A percentile compares a stretch with the other conserved stretches of the same genome.
phyloP scores from a whole-genome alignment of 495 filamentous ascomycete species.

The Penicillium mononematosum region DNA sequence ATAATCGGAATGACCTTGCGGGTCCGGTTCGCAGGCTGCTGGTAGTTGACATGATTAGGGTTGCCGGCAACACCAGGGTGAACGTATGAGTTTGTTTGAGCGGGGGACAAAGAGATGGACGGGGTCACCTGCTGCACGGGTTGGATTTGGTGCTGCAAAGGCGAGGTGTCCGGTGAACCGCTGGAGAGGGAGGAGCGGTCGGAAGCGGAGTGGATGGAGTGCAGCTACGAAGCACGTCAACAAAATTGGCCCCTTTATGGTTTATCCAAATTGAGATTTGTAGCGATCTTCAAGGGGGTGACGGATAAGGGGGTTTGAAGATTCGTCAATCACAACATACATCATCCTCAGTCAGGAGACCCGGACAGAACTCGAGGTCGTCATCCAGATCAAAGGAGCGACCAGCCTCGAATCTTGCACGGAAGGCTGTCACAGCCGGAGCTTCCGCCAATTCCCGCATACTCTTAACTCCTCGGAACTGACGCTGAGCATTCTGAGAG shows the following conservation, averaged over 20 bases:
- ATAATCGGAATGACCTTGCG: conserved; percentile 98
- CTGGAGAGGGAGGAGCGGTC: conserved; percentile 93
- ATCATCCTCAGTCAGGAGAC: conserved; percentile 91
- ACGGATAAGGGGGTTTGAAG: background rate
- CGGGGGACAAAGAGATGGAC: conserved; percentile 75
- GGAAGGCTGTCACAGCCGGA: conserved; percentile 69
- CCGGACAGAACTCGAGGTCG: conserved; percentile 94
- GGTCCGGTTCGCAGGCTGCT: conserved; percentile 83
- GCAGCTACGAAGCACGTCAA: conserved; percentile 57
- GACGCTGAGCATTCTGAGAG: conserved; percentile 78
- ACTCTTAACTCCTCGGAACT: conserved; percentile 76
- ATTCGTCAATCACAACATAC: conserved; percentile 60
- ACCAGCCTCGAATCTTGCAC: conserved; percentile 82
- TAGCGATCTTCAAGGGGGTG: conserved; percentile 14
- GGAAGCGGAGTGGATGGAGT: conserved; percentile 83
- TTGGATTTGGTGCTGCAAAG: conserved; percentile 74
- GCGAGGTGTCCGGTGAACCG: conserved; percentile 90
- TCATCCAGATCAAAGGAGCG: conserved; percentile 97
- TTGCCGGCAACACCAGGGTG: conserved; percentile 54
- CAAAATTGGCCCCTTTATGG: conserved; percentile 1
- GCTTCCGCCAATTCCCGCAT: conserved; percentile 88
- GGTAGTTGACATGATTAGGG: conserved; percentile 66
- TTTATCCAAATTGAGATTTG: background rate
- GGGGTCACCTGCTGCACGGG: conserved; percentile 73
- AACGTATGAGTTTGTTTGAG: conserved; percentile 63